Percentiles rank a stretch among this genome's conserved stretches.
phyloP scores from a whole-genome alignment of 192 early-diverging fungal genomes.

The Backusella tarrabulga region DNA sequence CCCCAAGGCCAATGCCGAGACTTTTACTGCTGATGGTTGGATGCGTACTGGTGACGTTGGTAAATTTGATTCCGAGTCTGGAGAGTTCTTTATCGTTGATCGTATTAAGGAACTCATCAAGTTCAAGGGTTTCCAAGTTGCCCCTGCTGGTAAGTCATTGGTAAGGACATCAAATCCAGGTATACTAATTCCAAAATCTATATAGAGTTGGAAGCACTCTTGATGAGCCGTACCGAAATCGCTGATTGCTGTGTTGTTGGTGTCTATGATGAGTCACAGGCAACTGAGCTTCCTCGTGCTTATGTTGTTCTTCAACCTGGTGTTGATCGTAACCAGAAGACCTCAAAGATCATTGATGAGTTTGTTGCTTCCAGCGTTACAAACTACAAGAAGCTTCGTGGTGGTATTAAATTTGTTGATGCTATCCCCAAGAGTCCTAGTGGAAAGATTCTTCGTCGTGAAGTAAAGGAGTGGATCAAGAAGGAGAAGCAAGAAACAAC shows the following conservation, averaged over 20 bases:
- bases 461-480: slow-evolving; percentile 35
- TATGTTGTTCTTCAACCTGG: slow-evolving; percentile 67
- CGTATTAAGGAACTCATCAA: slow-evolving; percentile 82
- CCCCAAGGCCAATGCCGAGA: slow-evolving; percentile 38
- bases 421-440: slow-evolving; percentile 77
- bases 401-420: slow-evolving; percentile 71
- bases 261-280: slow-evolving; percentile 41
- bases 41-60: slow-evolving; percentile 63
- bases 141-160: slow-evolving; percentile 52
- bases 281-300: slow-evolving; percentile 76
- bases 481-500: slow-evolving; percentile 18
- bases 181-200: background rate
- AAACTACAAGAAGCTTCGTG: slow-evolving; percentile 75
- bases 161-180: background rate
- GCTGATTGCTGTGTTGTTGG: slow-evolving; percentile 47
- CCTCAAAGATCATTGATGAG: slow-evolving; percentile 43
- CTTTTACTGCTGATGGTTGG: slow-evolving; percentile 43
- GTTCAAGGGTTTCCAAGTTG: slow-evolving; percentile 74
- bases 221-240: slow-evolving; percentile 54
- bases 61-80: slow-evolving; percentile 44
- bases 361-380: slow-evolving; percentile 65
- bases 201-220: slow-evolving; percentile 60
- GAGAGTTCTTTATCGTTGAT: slow-evolving; percentile 67
- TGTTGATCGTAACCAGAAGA: slow-evolving; percentile 30
- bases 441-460: slow-evolving; percentile 82